A percentile compares a stretch with the other conserved stretches of the same genome.
These are phyloP conservation scores for Pseudoscleropodium purum DNA, from an alignment of 225 moss, liverwort and hornwort species.

Conservation along the genomic window DNA sequence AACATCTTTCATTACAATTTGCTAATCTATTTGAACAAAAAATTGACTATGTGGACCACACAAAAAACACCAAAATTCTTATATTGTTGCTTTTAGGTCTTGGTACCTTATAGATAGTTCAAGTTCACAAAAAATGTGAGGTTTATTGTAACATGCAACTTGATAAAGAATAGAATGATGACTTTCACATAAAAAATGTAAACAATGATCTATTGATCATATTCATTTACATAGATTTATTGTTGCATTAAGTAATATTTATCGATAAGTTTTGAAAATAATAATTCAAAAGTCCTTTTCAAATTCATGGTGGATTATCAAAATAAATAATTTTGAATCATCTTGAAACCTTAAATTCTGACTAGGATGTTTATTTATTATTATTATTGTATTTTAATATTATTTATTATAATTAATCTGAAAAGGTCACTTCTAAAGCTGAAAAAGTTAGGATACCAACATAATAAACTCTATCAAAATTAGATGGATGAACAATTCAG, in stretches of 20 bases:
- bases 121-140: background rate
- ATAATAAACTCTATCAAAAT: background rate
- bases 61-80: background rate
- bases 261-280: background rate
- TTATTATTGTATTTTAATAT: background rate
- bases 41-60: background rate
- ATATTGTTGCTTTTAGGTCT: background rate
- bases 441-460: background rate
- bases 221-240: background rate
- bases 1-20: background rate
- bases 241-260: background rate
- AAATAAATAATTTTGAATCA: background rate
- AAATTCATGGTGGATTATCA: background rate
- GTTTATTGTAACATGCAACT: background rate
- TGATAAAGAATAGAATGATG: background rate
- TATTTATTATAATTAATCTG: background rate
- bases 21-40: background rate
- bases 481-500: background rate
- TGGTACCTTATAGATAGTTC: background rate
- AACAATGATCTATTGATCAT: background rate
- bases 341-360: background rate
- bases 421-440: background rate
- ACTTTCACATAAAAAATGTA: background rate
- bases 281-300: background rate
- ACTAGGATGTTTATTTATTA: background rate